These are phyloP conservation scores for Lophiotrema nucula DNA, from an alignment of 495 filamentous ascomycete genomes.

Conservation along the genomic window DNA sequence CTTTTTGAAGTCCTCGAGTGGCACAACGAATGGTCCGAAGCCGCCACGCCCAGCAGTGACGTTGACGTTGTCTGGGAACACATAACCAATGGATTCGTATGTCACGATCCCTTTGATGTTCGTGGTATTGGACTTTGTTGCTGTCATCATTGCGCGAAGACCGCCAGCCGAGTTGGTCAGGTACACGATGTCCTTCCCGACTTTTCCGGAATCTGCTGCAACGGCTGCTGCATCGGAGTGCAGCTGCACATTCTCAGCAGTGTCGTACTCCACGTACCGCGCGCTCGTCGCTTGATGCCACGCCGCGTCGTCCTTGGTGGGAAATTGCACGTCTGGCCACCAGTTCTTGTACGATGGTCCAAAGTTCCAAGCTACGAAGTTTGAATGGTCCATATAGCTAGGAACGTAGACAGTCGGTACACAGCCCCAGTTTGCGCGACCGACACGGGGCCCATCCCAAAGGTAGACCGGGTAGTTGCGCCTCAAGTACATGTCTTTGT, in stretches of 20 bases:
- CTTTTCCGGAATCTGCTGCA: slow-evolving; percentile 48
- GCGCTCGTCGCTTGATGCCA: slow-evolving; percentile 47
- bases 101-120: slow-evolving; percentile 52
- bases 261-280: slow-evolving; percentile 49
- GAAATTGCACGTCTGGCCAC: slow-evolving; percentile 50
- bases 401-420: slow-evolving; percentile 41
- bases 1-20: slow-evolving; percentile 50
- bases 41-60: slow-evolving; percentile 37
- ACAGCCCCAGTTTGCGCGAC: slow-evolving; percentile 50
- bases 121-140: slow-evolving; percentile 43
- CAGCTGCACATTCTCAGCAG: slow-evolving; percentile 42
- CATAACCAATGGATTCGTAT: slow-evolving; percentile 49
- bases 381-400: slow-evolving; percentile 44
- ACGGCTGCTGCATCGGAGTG: slow-evolving; percentile 45
- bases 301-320: slow-evolving; percentile 38
- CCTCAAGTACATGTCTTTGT: slow-evolving; percentile 52
- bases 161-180: slow-evolving; percentile 49
- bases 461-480: slow-evolving; percentile 50
- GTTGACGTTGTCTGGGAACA: slow-evolving; percentile 46
- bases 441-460: slow-evolving; percentile 50
- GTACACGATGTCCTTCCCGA: slow-evolving; percentile 47
- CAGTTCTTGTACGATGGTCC: slow-evolving; percentile 43
- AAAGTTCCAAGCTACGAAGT: slow-evolving; percentile 50
- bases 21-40: slow-evolving; percentile 44
- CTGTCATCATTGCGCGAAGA: slow-evolving; percentile 47